These are phyloP conservation scores for Nidularia sp. DNA, from an alignment of 768 basidiomycete genomes.

Conservation along the genomic window DNA sequence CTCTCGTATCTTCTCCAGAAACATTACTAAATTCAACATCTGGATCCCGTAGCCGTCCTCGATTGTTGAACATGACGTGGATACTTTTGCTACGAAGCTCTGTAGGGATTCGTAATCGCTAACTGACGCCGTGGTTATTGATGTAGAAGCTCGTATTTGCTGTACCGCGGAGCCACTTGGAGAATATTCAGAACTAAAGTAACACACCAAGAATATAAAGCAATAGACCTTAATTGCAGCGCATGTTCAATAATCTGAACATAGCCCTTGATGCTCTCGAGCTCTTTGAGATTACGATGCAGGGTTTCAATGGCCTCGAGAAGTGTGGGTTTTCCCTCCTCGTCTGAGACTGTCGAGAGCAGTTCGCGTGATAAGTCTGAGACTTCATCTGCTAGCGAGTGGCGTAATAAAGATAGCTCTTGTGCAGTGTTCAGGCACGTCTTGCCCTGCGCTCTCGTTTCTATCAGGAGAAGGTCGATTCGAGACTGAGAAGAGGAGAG, in stretches of 20 bases:
- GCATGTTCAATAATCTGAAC: slow-evolving; percentile 70
- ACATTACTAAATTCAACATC: slow-evolving; percentile 54
- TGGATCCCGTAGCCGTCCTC: slow-evolving; percentile 45
- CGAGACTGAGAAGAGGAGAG: slow-evolving; percentile 46
- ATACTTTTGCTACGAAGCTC: slow-evolving; percentile 50
- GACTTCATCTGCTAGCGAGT: slow-evolving; percentile 76
- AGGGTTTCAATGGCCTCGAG: slow-evolving; percentile 80
- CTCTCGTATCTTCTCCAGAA: slow-evolving; percentile 60
- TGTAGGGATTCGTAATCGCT: slow-evolving; percentile 60
- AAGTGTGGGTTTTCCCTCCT: slow-evolving; percentile 53
- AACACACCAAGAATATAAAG: not conserved
- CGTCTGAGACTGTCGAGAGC: slow-evolving; percentile 48
- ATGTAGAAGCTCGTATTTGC: slow-evolving; percentile 38
- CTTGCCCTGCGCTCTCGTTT: slow-evolving; percentile 43
- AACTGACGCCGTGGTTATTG: slow-evolving; percentile 42
- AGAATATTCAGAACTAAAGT: not conserved
- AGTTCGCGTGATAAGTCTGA: slow-evolving; percentile 62
- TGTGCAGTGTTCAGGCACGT: slow-evolving; percentile 60
- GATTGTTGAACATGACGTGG: slow-evolving; percentile 35
- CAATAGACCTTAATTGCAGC: slow-evolving; percentile 26
- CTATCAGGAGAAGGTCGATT: slow-evolving; percentile 40
- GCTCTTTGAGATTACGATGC: slow-evolving; percentile 72
- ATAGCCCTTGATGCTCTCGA: slow-evolving; percentile 74
- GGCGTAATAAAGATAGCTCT: slow-evolving; percentile 70
- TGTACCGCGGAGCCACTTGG: slow-evolving; percentile 55